Conservation (phyloP, 306 rosid species). For the Alnus rubra region DNA sequence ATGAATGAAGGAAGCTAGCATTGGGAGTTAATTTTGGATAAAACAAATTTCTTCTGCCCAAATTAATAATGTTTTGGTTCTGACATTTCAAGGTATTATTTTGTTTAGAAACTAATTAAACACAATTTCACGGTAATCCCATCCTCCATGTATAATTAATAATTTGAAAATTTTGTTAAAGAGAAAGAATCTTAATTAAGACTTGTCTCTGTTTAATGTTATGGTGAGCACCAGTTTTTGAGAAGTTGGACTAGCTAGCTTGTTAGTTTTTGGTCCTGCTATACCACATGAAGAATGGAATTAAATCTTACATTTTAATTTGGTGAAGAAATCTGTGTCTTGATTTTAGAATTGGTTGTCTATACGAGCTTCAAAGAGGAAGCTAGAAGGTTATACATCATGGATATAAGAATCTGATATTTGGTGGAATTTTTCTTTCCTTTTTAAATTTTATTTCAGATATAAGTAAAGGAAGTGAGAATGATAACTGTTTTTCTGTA, state of each 20-base stretch:
- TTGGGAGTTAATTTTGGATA: too few relatives aligned
- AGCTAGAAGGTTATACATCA: background rate
- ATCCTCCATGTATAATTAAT: too few relatives aligned
- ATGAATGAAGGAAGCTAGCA: too few relatives aligned
- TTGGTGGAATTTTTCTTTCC: conserved; percentile 4
- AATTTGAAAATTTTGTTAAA: too few relatives aligned
- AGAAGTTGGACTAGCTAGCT: conserved; percentile 2
- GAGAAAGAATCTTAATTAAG: too few relatives aligned
- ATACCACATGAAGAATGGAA: background rate
- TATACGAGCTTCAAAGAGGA: conserved; percentile 9
- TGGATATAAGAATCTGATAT: conserved; percentile 12
- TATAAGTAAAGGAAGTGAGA: background rate
- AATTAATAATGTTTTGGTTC: too few relatives aligned
- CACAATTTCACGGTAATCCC: too few relatives aligned
- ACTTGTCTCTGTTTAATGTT: too few relatives aligned
- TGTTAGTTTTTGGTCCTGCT: conserved; percentile 5
- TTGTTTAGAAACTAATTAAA: too few relatives aligned
- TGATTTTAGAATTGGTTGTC: background rate
- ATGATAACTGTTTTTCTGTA: conserved; percentile 14
- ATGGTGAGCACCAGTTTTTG: background rate
- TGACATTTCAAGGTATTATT: too few relatives aligned
- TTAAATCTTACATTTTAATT: background rate
- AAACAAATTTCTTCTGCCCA: too few relatives aligned
- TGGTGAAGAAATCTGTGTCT: background rate
- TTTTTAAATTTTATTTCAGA: background rate